A percentile compares a stretch with the other conserved stretches of the same genome.
These are phyloP conservation scores for Penicillium brasilianum DNA, from an alignment of 2,329 filamentous ascomycete genomes.

Conservation along the genomic window DNA sequence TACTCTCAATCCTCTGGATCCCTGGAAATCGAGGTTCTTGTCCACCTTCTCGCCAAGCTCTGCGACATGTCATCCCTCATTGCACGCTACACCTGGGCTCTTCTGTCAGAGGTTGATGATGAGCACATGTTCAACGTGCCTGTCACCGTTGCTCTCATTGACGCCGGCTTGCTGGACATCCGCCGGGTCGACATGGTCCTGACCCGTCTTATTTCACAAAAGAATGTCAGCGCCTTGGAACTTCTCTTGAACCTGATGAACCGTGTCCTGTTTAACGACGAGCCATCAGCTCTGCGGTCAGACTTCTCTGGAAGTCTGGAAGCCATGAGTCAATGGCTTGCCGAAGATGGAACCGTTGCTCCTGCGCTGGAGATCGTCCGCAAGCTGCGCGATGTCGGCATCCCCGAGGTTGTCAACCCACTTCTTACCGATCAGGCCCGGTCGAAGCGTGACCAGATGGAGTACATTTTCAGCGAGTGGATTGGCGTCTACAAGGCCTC, in stretches of 20 bases:
- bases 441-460: conserved; percentile 78
- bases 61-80: conserved; percentile 65
- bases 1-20: conserved; percentile 60
- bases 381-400: conserved; percentile 62
- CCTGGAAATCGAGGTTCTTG: conserved; percentile 67
- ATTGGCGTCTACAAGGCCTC: conserved; percentile 78
- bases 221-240: conserved; percentile 73
- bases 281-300: conserved; percentile 76
- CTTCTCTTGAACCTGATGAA: conserved; percentile 82
- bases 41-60: conserved; percentile 65
- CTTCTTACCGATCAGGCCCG: conserved; percentile 61
- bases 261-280: conserved; percentile 76
- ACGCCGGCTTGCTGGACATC: conserved; percentile 65
- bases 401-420: conserved; percentile 60
- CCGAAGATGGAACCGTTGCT: conserved; percentile 70
- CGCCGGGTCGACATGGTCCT: conserved; percentile 72
- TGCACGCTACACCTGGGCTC: conserved; percentile 56
- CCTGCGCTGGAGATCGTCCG: conserved; percentile 73
- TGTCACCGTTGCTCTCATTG: conserved; percentile 65
- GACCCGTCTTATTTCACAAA: conserved; percentile 72
- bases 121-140: conserved; percentile 67
- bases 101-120: conserved; percentile 59
- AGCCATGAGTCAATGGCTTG: conserved; percentile 79
- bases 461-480: conserved; percentile 98
- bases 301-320: conserved; percentile 86